Evolutionary conservation across 169 alveolate species (phyloP), one percentile per base, ranked within the genome.

Genomic region (Neospora caninum): DNA sequence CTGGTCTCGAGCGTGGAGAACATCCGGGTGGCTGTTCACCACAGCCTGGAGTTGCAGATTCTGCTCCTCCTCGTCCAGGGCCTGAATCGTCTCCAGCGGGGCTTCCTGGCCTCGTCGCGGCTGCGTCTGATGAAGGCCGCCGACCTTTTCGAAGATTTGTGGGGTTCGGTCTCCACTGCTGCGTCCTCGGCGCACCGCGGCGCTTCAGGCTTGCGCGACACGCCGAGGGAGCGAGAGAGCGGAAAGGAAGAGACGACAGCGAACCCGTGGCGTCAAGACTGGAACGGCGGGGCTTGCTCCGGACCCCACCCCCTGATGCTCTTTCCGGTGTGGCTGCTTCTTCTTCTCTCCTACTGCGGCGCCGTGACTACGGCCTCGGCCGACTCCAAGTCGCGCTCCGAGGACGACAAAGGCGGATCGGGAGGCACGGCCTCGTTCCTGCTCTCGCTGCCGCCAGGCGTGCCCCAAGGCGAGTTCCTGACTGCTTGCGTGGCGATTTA

Each of bases 311-410:
- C 67, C 36, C 89, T 82, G 38, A 29, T 42, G 34, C 89, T 82
- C 89, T 41, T 82, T 13, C 80, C 88, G 41, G 88, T 73, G 64
- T 92, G 94, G 94, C 70, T 82, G 86, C 87, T 92, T 84, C 94
- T 92, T 43, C 84, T 82, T 86, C 87, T 92, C 34, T 42, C 94
- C 42, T 92, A 92, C 87, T 92, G 94, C 87, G 80, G 94, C 78
- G 80, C 91, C 38, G 94, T 88, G 36, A 43, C 88, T 38, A 43
- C 70, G 36, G 93, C 73, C 34, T 84, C 93, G 27, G 18, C 73
- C 27, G 27, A 18, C 86, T 78, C 86, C 20, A 22, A n/a, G 39
- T 36, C 86, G 1, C 9, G 49, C 1, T 9, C 34, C 1, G 86
- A n/a, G 29, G 22, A 34, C 34, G 18, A 20, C 34, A 29, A 69